Evolutionary conservation across 768 basidiomycete genomes (phyloP).

Genomic region (Macrocybe gigantea): DNA sequence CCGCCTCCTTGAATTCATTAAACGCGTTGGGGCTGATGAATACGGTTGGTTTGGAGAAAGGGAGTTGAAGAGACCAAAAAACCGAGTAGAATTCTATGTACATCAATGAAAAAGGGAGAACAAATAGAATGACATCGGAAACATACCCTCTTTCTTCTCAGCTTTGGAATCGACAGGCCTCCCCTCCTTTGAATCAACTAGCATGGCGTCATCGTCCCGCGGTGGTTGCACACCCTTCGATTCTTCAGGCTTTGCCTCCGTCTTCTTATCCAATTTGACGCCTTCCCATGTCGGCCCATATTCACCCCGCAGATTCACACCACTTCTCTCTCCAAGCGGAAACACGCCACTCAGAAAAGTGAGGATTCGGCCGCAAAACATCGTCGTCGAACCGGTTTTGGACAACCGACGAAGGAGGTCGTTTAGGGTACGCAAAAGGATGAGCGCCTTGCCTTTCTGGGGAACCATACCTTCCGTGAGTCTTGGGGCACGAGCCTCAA

Average conservation of each 20-base stretch:
- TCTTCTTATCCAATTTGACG: conserved; percentile 35
- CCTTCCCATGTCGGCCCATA: conserved; percentile 78
- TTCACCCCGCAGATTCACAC: conserved; percentile 88
- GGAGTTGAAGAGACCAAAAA: conserved; percentile 86
- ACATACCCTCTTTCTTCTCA: conserved; percentile 62
- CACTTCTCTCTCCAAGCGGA: conserved; percentile 83
- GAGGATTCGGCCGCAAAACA: conserved; percentile 86
- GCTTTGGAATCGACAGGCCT: conserved; percentile 23
- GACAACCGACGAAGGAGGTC: conserved; percentile 83
- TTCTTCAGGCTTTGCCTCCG: conserved; percentile 22
- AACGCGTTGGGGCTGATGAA: conserved; percentile 58
- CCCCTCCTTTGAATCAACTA: conserved; percentile 44
- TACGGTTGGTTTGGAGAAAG: conserved; percentile 74
- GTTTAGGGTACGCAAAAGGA: conserved; percentile 80
- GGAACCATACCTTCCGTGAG: conserved; percentile 78
- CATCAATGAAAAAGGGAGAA: not conserved
- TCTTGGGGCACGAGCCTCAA: conserved; percentile 63
- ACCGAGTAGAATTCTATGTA: conserved; percentile 70
- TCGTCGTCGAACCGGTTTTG: conserved; percentile 78
- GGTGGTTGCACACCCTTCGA: conserved; percentile 14
- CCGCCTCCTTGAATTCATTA: conserved; percentile 59
- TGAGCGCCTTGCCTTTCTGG: conserved; percentile 83
- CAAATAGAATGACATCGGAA: not conserved
- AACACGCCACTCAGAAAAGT: conserved; percentile 84
- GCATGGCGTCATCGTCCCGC: conserved; percentile 48